phyloP scores from a whole-genome alignment of 768 basidiomycete species.

The Gloeostereum incarnatum region DNA sequence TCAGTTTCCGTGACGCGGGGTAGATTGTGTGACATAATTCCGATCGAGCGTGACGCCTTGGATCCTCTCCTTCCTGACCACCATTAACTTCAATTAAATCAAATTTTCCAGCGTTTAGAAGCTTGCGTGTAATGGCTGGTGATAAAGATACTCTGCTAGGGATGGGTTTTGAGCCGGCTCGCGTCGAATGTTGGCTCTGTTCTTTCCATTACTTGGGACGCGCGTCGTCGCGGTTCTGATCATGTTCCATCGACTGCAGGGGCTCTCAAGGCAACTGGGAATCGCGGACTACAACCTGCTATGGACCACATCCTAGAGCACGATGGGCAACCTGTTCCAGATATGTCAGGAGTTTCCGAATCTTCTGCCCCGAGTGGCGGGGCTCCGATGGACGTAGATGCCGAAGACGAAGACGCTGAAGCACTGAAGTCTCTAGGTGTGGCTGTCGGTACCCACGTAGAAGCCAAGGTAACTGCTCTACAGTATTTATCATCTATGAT shows the following conservation, averaged over 20 bases:
- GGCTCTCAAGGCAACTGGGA: slow-evolving; percentile 80
- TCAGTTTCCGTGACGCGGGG: no score
- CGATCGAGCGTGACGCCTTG: no score
- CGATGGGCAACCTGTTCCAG: slow-evolving; percentile 67
- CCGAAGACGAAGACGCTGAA: slow-evolving; percentile 64
- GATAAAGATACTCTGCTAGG: slow-evolving; percentile 69
- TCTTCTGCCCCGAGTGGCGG: slow-evolving; percentile 15
- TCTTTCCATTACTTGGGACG: slow-evolving; percentile 3
- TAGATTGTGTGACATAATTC: no score
- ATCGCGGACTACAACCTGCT: slow-evolving; percentile 80
- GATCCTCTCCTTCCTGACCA: no score
- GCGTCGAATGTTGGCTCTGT: slow-evolving; percentile 70
- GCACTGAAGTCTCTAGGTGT: slow-evolving; percentile 44
- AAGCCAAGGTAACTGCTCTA: slow-evolving; percentile 49
- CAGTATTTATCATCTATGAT: not conserved
- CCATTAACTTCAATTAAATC: no score
- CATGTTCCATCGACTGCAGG: slow-evolving; percentile 34
- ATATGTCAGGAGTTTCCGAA: slow-evolving; percentile 35
- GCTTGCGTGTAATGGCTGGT: slow-evolving; percentile 44
- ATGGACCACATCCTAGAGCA: slow-evolving; percentile 88
- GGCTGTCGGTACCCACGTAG: slow-evolving; percentile 31
- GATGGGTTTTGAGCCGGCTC: slow-evolving; percentile 82
- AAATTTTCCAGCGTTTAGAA: no score
- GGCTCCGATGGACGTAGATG: slow-evolving; percentile 43
- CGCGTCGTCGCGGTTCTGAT: not conserved